Conservation (phyloP, 106 monocot species). For the Gastrodia elata region DNA sequence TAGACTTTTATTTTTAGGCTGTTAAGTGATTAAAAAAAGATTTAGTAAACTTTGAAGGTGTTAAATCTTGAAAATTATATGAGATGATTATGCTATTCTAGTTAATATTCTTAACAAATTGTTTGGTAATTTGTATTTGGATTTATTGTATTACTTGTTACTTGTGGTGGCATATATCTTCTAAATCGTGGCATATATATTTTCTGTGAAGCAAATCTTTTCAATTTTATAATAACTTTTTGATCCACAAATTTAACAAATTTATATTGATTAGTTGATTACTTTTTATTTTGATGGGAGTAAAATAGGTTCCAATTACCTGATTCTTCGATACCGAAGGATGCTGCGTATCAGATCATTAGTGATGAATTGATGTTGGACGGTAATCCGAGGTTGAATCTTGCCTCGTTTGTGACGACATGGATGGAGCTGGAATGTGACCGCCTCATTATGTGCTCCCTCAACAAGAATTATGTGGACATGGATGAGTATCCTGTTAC, state of each 20-base stretch:
- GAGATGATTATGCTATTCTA: too few species aligned
- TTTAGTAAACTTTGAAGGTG: too few species aligned
- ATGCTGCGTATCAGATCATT: conserved; percentile 59
- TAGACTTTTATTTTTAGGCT: too few species aligned
- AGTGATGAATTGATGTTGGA: conserved; percentile 62
- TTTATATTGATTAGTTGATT: not conserved
- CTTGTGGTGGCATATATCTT: too few species aligned
- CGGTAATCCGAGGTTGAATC: conserved; percentile 58
- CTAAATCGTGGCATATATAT: too few species aligned
- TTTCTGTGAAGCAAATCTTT: not conserved
- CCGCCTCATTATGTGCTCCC: conserved; percentile 34
- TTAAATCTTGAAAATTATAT: too few species aligned
- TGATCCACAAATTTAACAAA: not conserved
- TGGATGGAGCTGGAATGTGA: conserved; percentile 76
- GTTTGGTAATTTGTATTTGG: too few species aligned
- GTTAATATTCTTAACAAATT: too few species aligned
- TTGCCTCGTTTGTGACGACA: conserved; percentile 64
- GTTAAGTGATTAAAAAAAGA: too few species aligned
- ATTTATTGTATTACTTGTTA: too few species aligned
- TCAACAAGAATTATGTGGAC: conserved; percentile 71
- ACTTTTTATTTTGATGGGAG: not conserved
- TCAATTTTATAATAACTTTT: not conserved
- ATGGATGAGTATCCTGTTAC: conserved; percentile 79
- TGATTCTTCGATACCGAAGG: conserved; percentile 39
- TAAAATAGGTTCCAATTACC: conserved; percentile 31